Percentiles rank a stretch among this genome's conserved stretches.
Conservation (phyloP, 129 eudicot species). For the Helichrysum umbraculigerum region DNA sequence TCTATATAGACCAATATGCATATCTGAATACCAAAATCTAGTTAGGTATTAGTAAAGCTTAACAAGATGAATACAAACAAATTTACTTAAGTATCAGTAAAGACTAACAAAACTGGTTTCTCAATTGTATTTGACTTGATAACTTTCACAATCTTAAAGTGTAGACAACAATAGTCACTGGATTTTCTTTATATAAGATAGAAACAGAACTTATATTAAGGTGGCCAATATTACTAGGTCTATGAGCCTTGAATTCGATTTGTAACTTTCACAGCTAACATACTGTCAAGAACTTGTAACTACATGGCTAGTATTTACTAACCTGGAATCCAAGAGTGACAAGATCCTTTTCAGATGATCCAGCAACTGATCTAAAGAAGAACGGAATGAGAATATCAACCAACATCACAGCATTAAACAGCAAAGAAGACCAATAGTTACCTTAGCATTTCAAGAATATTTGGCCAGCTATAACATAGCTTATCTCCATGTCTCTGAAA, state of each 20-base stretch:
- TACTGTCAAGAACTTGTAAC: background rate
- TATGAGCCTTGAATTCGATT: constrained; percentile 7
- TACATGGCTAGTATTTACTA: constrained; percentile 26
- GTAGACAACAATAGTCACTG: background rate
- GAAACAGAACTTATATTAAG: constrained; percentile 1
- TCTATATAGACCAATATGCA: background rate
- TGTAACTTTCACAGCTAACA: background rate
- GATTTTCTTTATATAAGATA: background rate
- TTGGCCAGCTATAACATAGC: constrained; percentile 85
- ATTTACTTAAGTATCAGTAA: too few species aligned
- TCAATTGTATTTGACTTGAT: background rate
- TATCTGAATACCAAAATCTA: background rate
- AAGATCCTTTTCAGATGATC: constrained; percentile 91
- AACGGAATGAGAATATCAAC: constrained; percentile 27
- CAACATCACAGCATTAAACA: constrained; percentile 6
- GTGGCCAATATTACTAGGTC: constrained; percentile 21
- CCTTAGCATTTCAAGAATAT: constrained; percentile 95
- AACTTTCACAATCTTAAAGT: background rate
- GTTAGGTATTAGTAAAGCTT: background rate
- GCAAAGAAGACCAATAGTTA: constrained; percentile 26
- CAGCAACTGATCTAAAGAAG: constrained; percentile 86
- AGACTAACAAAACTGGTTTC: too few species aligned
- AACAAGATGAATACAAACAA: too few species aligned
- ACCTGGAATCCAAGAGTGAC: constrained; percentile 97
- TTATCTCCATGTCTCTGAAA: constrained; percentile 89